Evolutionary conservation across 495 filamentous ascomycete species (phyloP), one percentile per base, ranked within the genome.

Genomic region (Penicillium mononematosum): DNA sequence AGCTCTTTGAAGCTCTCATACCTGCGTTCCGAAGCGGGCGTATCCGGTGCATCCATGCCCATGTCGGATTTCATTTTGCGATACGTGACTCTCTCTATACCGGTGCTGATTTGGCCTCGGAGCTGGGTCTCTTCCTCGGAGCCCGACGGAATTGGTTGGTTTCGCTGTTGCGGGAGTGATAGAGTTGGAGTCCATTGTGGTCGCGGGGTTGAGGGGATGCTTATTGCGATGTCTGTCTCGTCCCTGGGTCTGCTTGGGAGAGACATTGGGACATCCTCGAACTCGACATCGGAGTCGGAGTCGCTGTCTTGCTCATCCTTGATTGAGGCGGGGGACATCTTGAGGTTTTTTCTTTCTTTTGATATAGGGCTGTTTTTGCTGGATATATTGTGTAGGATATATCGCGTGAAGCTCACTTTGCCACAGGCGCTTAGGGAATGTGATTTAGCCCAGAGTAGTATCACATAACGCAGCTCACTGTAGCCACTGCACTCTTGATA

Each of bases 1-100:
- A 89, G 74, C 53, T 93, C 85, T 16, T 67, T 74, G 68, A 94
- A 87, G 57, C 69, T 83, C 49, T 79, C 79, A 68, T 94, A 96
- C 0, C 87, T 87, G 17, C 75, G 70, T 5, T 82, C 80, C 3
- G 81, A 75, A n/a, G 75, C 76, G 10, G 69, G 56, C 8, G 71
- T 69, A 5, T 58, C 60, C 7, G 60, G 53, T 29, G 69, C 77
- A 4, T 79, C 76, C 58, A 83, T 76, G 1, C 74, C 69, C 16
- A 82, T 73, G 36, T 80, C 84, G 56, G 83, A 81, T 62, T 92
- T 89, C 76, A 92, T 92, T 24, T 65, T 62, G 45, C 66, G 66
- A 19, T 55, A 61, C 16, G 50, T 59, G 45, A 71, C 53, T 20
- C 53, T 27, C 36, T 71, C 67, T 4, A 70, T 55, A 19, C 53